phyloP scores from a whole-genome alignment of 2,329 filamentous ascomycete species.

The Calonectria leucothoes region DNA sequence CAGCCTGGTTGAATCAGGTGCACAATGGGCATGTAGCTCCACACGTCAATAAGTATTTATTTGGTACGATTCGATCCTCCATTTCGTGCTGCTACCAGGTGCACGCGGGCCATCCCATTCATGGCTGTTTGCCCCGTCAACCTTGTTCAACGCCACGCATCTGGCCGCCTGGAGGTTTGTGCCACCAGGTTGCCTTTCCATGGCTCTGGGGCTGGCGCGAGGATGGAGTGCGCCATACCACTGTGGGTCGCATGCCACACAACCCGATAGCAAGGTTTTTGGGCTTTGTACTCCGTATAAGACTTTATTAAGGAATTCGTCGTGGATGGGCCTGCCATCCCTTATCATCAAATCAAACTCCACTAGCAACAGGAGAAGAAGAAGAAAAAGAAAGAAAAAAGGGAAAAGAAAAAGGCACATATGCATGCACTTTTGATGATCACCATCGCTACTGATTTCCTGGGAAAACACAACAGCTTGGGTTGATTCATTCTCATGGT shows the following conservation, averaged over 20 bases:
- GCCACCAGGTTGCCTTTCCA: conserved; percentile 16
- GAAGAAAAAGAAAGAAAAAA: background rate
- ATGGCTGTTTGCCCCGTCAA: conserved; percentile 22
- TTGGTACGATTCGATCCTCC: conserved; percentile 1
- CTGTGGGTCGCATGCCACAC: background rate
- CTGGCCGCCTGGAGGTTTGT: conserved; percentile 13
- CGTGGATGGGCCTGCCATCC: background rate
- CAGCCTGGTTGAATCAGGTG: background rate
- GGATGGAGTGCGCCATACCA: conserved; percentile 8
- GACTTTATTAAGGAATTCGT: background rate
- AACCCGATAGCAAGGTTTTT: background rate
- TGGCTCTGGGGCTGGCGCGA: conserved; percentile 12
- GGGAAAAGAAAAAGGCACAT: background rate
- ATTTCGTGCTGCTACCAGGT: background rate
- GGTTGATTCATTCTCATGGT: background rate
- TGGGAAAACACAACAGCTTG: background rate
- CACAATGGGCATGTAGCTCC: conserved; percentile 2
- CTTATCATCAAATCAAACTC: background rate
- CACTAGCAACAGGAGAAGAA: background rate
- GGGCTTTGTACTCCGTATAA: background rate
- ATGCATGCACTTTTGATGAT: background rate
- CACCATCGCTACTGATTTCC: background rate
- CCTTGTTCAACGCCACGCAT: conserved; percentile 26
- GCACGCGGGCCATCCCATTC: conserved; percentile 23
- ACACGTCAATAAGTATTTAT: background rate